Conservation (phyloP, 2,329 filamentous ascomycete species). For the Conoideocrella luteorostrata region DNA sequence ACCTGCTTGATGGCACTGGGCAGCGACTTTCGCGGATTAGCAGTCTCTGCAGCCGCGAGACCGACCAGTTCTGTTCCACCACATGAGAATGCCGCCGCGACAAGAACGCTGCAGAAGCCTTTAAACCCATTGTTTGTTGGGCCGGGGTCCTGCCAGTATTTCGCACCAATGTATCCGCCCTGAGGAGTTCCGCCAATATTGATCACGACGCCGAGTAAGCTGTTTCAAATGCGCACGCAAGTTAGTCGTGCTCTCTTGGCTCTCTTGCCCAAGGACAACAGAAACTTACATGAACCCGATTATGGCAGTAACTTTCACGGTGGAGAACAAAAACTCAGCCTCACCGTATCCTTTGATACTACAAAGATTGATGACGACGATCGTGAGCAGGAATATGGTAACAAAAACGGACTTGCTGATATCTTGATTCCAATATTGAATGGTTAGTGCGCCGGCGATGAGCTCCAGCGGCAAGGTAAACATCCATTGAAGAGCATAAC, state of each 20-base stretch:
- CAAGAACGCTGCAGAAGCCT: slow-evolving; percentile 71
- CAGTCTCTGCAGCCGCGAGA: slow-evolving; percentile 68
- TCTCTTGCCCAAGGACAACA: neutral
- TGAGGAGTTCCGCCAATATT: slow-evolving; percentile 73
- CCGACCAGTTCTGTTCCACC: slow-evolving; percentile 70
- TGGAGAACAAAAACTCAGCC: slow-evolving; percentile 80
- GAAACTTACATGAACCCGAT: slow-evolving; percentile 74
- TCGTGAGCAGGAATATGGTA: slow-evolving; percentile 69
- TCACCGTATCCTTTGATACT: slow-evolving; percentile 86
- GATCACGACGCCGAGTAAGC: slow-evolving; percentile 77
- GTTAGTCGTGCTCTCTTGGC: neutral
- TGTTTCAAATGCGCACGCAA: slow-evolving; percentile 24
- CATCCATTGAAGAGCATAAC: slow-evolving; percentile 84
- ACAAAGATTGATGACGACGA: slow-evolving; percentile 79
- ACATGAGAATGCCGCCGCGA: slow-evolving; percentile 65
- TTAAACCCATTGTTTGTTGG: slow-evolving; percentile 81
- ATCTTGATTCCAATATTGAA: slow-evolving; percentile 67
- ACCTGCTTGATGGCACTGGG: slow-evolving; percentile 87
- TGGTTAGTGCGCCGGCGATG: slow-evolving; percentile 77
- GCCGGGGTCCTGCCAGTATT: slow-evolving; percentile 73
- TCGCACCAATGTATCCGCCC: slow-evolving; percentile 72
- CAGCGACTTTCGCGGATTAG: slow-evolving; percentile 70
- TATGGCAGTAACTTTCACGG: slow-evolving; percentile 79
- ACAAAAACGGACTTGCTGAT: slow-evolving; percentile 72
- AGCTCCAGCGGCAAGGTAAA: slow-evolving; percentile 78